Evolutionary conservation across 176 grass and related monocot genomes (phyloP), one percentile per base, ranked within the genome.

Genomic region (Dactylis glomerata): DNA sequence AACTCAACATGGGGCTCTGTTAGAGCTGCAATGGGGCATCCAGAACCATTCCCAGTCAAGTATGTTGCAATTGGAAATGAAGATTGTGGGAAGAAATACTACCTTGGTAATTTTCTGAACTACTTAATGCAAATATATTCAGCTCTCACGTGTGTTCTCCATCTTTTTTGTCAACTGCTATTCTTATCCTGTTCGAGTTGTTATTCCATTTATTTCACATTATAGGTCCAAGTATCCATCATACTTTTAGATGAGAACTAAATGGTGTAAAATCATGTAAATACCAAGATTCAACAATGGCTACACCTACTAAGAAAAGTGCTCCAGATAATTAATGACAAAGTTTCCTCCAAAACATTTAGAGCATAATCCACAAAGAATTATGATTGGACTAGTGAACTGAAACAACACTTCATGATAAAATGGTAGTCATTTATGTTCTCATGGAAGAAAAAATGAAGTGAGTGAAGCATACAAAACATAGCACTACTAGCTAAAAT

Each of bases 51-150:
- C 83, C 89, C 85, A n/a, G 85, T 98, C 63, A 93, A 95, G 56
- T 95, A 95, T 59, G 90, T 98, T 62, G 96, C 96, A 37, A 88
- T 98, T 45, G 96, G 96, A 47, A 98, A 98, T 80, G 96, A 98
- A 92, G 93, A 98, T 47, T 95, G 96, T 17, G 85, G 91, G 69
- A 92, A 90, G 49, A 82, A 82, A 45, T 90, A 91, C 85, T 97
- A 97, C 78, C 79, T 30, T 9, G 92, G 92, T 94, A 76, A 59
- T 31, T 59, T 79, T 32, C 9, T 71, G 73, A 68, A 47, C 30
- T 59, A 36, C 5, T 47, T 27, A 46, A 47, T 47, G 69, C 41
- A 73, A 73, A 73, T 28, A 26, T 73, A 45, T n/a, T 26, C 40
- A 47, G 14, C 41, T 73, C 41, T 5, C 27, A 44, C 20, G 15